phyloP scores from a whole-genome alignment of 805 yeast genomes.

The Brettanomyces anomalus region DNA sequence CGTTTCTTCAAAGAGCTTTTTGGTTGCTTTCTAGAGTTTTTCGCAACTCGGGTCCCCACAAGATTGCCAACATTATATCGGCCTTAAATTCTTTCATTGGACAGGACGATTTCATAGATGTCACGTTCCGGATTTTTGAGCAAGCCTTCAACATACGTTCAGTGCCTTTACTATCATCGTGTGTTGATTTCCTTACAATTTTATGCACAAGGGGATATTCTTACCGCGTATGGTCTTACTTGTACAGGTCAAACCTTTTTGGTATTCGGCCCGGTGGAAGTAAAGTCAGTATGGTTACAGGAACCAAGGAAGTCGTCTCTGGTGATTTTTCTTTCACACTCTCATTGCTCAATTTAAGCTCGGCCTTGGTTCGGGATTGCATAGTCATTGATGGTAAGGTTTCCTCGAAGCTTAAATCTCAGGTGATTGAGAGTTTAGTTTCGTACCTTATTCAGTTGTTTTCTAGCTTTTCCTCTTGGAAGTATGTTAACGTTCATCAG shows the following conservation, averaged over 20 bases:
- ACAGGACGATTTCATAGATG: constrained; percentile 32
- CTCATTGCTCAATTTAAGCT: constrained; percentile 46
- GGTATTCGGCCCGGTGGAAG: constrained; percentile 61
- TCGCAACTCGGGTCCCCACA: constrained; percentile 26
- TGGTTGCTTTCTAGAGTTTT: constrained; percentile 42
- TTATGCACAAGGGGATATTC: constrained; percentile 40
- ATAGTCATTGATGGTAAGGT: constrained; percentile 29
- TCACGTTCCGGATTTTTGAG: constrained; percentile 59
- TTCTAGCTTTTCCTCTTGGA: constrained; percentile 69
- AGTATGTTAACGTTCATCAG: constrained; percentile 47
- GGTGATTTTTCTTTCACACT: constrained; percentile 62
- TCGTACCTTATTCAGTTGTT: constrained; percentile 56
- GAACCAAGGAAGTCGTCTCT: constrained; percentile 61
- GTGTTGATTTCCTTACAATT: constrained; percentile 41
- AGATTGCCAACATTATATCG: constrained; percentile 17
- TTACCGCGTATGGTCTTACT: constrained; percentile 69
- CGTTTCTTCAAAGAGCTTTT: constrained; percentile 38
- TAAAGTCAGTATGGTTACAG: constrained; percentile 48
- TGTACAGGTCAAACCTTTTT: constrained; percentile 57
- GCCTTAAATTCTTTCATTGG: constrained; percentile 29
- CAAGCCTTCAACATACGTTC: constrained; percentile 52
- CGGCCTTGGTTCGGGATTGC: constrained; percentile 43
- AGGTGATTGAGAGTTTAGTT: constrained; percentile 45
- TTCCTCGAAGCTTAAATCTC: constrained; percentile 36
- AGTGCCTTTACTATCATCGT: constrained; percentile 33